A percentile compares a stretch with the other conserved stretches of the same genome.
phyloP scores from a whole-genome alignment of 495 filamentous ascomycete species.

The Pyrenula massariospora region DNA sequence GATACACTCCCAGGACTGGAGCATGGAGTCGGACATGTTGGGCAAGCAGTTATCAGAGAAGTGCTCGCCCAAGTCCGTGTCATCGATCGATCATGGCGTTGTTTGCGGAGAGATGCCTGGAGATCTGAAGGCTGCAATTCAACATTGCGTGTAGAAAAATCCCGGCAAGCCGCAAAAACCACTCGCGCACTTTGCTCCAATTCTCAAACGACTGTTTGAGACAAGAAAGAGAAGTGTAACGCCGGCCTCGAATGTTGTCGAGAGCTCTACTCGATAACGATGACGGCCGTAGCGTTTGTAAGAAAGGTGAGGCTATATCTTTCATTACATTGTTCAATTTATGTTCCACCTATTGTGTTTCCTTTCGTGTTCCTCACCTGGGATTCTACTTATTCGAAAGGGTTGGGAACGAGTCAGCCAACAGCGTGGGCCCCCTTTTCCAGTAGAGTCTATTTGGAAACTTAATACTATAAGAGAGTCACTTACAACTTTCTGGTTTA shows the following conservation, averaged over 20 bases:
- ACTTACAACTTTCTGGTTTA: constrained; percentile 22
- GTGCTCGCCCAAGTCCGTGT: constrained; percentile 4
- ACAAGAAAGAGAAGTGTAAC: too few relatives aligned
- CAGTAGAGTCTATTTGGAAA: too few relatives aligned
- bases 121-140: constrained; percentile 6
- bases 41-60: constrained; percentile 6
- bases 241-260: not conserved
- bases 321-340: too few relatives aligned
- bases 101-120: constrained; percentile 5
- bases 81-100: constrained; percentile 26
- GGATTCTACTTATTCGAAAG: too few relatives aligned
- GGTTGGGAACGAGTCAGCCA: too few relatives aligned
- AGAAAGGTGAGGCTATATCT: constrained; percentile 32
- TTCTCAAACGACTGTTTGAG: too few relatives aligned
- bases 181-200: constrained; percentile 1
- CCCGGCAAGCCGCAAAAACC: not conserved
- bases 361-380: too few relatives aligned
- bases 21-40: constrained; percentile 57
- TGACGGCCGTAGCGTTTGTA: constrained; percentile 52
- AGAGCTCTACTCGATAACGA: constrained; percentile 8
- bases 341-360: too few relatives aligned
- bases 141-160: not conserved
- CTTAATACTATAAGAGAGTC: too few relatives aligned
- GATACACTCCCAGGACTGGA: constrained; percentile 71
- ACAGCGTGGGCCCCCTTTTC: too few relatives aligned